phyloP scores from a whole-genome alignment of 257 asterid genomes.

The Solanum chmielewskii region DNA sequence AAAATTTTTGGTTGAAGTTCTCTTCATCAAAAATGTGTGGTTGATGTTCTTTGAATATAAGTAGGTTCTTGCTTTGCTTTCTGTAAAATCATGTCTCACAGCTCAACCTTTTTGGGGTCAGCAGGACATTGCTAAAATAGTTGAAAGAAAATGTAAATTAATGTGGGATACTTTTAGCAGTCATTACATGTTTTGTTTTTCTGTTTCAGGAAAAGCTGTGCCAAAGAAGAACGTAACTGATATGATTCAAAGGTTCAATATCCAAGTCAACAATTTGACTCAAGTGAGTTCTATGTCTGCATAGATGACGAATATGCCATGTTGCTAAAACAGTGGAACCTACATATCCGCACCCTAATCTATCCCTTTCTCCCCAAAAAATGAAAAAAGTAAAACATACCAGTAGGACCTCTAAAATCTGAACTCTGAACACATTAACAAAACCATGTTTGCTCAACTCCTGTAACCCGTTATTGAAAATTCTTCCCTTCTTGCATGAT shows the following conservation, averaged over 20 bases:
- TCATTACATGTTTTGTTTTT: not conserved
- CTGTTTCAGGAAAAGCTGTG: constrained; percentile 51
- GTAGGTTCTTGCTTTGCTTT: not conserved
- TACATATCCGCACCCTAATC: not conserved
- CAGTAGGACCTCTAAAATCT: not conserved
- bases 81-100: not conserved
- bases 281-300: constrained; percentile 50
- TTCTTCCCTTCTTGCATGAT: not conserved
- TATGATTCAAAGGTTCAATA: constrained; percentile 63
- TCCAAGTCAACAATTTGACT: constrained; percentile 91
- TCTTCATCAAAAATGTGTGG: not conserved
- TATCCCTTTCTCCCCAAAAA: not conserved
- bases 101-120: not conserved
- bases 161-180: not conserved
- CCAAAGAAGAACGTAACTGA: constrained; percentile 54
- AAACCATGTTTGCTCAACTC: not conserved
- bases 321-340: not conserved
- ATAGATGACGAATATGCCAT: not conserved
- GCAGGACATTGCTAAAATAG: not conserved
- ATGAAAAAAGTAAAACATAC: not conserved
- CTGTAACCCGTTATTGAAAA: not conserved
- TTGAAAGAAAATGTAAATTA: not conserved
- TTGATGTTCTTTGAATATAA: not conserved
- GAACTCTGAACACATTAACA: not conserved
- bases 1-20: not conserved